Conservation (phyloP, 176 grass and related monocot genomes). For the Zea luxurians region DNA sequence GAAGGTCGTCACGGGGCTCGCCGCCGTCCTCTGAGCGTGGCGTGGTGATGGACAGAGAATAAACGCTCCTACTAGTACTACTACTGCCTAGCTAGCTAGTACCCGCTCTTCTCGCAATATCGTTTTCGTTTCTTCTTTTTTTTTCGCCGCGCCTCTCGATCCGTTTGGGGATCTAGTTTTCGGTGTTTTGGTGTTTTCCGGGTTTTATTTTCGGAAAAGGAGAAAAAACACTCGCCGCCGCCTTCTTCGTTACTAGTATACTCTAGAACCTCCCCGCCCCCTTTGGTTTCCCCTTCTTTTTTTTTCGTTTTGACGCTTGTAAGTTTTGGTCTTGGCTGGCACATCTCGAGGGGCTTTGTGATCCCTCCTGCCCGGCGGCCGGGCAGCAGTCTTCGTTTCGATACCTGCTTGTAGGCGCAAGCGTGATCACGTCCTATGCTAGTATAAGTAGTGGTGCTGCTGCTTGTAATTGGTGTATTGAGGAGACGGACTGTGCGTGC, state of each 20-base stretch:
- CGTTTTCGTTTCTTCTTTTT: slow-evolving; percentile 26
- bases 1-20: slow-evolving; percentile 69
- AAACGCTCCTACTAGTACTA: background rate
- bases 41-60: slow-evolving; percentile 40
- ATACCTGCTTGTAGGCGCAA: background rate
- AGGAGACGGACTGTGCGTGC: slow-evolving; percentile 30
- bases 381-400: background rate
- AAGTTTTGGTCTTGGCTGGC: slow-evolving; percentile 36
- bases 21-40: slow-evolving; percentile 76
- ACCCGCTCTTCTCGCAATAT: background rate
- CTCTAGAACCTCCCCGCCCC: background rate
- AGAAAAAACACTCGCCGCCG: slow-evolving; percentile 29
- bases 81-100: background rate
- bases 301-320: slow-evolving; percentile 20
- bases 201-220: slow-evolving; percentile 53
- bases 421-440: background rate
- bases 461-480: slow-evolving; percentile 20
- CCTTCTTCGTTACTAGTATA: background rate
- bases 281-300: background rate
- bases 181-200: slow-evolving; percentile 46
- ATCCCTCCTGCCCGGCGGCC: slow-evolving; percentile 25
- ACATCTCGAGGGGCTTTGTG: slow-evolving; percentile 28
- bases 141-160: slow-evolving; percentile 41
- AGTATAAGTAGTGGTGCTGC: no score
- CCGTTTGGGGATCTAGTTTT: slow-evolving; percentile 56